Percentiles rank a stretch among this genome's conserved stretches.
Evolutionary conservation across 106 monocot species (phyloP).

Genomic region (Dioscorea alata): DNA sequence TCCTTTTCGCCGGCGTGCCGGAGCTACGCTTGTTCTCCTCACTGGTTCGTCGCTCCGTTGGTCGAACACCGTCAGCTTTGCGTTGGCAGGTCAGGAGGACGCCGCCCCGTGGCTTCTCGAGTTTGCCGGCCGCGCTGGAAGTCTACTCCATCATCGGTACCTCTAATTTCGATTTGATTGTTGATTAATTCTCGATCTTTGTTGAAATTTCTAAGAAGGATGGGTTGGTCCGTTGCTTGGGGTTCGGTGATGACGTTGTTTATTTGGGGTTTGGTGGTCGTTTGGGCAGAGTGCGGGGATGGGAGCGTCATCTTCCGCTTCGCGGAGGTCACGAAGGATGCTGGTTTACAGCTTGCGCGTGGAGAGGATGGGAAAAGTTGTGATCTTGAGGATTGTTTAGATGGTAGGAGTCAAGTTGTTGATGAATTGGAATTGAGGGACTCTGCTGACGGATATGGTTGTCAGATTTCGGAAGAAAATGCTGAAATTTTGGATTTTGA

Average conservation of each 20-base stretch:
- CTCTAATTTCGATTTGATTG: background rate
- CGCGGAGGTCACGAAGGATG: constrained; percentile 15
- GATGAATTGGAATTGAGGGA: constrained; percentile 3
- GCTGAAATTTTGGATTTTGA: constrained; percentile 4
- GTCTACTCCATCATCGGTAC: constrained; percentile 30
- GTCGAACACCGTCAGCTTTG: background rate
- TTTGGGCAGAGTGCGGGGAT: constrained; percentile 50
- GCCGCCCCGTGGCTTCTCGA: background rate
- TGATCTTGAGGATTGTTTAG: background rate
- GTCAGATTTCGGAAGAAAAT: background rate
- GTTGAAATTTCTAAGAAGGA: background rate
- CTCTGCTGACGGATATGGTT: background rate
- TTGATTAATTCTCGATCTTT: background rate
- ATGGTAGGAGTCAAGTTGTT: background rate
- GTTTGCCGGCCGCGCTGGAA: constrained; percentile 1
- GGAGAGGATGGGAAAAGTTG: constrained; percentile 2
- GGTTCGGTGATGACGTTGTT: constrained; percentile 5
- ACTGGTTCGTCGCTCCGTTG: background rate
- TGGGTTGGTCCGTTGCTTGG: background rate
- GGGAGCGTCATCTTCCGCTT: constrained; percentile 65
- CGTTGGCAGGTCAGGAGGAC: background rate
- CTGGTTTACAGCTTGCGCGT: background rate
- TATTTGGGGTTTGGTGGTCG: constrained; percentile 14
- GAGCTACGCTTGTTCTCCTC: constrained; percentile 11
- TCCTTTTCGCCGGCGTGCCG: constrained; percentile 8